Evolutionary conservation across 768 basidiomycete species (phyloP).

Genomic region (Rhodosporidiobolus odoratus): DNA sequence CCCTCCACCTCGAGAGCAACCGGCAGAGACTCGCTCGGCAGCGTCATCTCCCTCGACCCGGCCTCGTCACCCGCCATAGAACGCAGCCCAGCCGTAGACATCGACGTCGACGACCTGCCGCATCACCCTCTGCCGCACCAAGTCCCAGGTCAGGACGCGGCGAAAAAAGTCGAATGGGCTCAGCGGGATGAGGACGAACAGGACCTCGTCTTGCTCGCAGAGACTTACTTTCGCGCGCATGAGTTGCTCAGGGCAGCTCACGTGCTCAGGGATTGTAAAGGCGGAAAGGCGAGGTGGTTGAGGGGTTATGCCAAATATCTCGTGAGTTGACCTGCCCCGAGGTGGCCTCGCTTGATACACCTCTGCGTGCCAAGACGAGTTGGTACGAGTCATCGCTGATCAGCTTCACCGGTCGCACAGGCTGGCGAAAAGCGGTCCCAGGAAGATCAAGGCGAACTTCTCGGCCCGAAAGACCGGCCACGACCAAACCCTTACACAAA

Average conservation of each 20-base stretch:
- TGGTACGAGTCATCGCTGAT: neutral
- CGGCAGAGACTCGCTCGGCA: conserved; percentile 19
- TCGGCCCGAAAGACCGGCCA: conserved; percentile 65
- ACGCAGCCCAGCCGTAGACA: neutral
- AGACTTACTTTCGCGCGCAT: conserved; percentile 65
- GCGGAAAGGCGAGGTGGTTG: conserved; percentile 70
- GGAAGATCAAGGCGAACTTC: conserved; percentile 62
- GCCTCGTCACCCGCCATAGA: conserved; percentile 10
- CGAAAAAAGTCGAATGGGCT: conserved; percentile 35
- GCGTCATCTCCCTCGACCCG: conserved; percentile 22
- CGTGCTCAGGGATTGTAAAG: conserved; percentile 60
- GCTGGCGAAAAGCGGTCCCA: conserved; percentile 75
- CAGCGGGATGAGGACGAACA: conserved; percentile 55
- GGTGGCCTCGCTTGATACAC: neutral
- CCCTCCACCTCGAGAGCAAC: neutral
- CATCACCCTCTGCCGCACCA: no score
- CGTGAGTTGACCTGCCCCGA: conserved; percentile 54
- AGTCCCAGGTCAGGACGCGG: no score
- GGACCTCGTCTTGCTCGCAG: conserved; percentile 65
- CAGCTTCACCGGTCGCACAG: conserved; percentile 49
- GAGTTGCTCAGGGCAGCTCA: conserved; percentile 72
- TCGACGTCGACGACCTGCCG: no score
- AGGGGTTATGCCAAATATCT: conserved; percentile 75
- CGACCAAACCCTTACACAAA: conserved; percentile 59
- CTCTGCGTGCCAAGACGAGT: neutral